phyloP scores from a whole-genome alignment of 768 basidiomycete genomes.

The Mycena capillaripes region DNA sequence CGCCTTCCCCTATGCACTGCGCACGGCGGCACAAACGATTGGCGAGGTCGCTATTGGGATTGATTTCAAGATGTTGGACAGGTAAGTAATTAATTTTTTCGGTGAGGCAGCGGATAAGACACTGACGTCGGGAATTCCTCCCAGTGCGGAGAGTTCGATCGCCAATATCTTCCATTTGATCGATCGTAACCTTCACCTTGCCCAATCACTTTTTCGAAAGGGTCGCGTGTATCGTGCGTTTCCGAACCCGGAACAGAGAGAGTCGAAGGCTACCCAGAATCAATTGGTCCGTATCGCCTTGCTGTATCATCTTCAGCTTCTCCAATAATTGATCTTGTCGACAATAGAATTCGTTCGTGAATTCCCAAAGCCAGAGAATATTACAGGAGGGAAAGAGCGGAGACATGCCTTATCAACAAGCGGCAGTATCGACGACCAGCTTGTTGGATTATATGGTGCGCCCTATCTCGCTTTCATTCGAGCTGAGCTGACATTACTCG shows the following conservation, averaged over 20 bases:
- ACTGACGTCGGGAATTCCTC: background rate
- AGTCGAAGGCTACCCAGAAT: background rate
- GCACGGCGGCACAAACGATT: conserved; percentile 30
- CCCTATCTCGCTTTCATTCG: too few species aligned
- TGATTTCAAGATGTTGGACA: conserved; percentile 30
- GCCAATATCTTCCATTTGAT: conserved; percentile 10
- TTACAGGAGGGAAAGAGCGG: background rate
- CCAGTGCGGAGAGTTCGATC: conserved; percentile 14
- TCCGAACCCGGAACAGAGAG: conserved; percentile 24
- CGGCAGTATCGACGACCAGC: conserved; percentile 21
- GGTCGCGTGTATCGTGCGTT: conserved; percentile 31
- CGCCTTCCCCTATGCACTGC: conserved; percentile 24
- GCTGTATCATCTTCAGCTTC: too few species aligned
- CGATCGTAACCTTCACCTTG: conserved; percentile 13
- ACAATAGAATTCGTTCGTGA: too few species aligned
- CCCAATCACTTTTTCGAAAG: conserved; percentile 29
- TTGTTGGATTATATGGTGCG: conserved; percentile 34
- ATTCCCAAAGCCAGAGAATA: background rate
- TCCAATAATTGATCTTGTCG: too few species aligned
- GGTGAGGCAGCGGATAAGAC: background rate
- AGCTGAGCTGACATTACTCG: too few species aligned
- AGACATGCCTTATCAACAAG: conserved; percentile 10
- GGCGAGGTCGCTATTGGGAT: conserved; percentile 30
- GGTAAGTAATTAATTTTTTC: background rate
- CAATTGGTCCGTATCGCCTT: conserved; percentile 16